Evolutionary conservation across 495 filamentous ascomycete genomes (phyloP).

Genomic region (Penicillium waksmanii): DNA sequence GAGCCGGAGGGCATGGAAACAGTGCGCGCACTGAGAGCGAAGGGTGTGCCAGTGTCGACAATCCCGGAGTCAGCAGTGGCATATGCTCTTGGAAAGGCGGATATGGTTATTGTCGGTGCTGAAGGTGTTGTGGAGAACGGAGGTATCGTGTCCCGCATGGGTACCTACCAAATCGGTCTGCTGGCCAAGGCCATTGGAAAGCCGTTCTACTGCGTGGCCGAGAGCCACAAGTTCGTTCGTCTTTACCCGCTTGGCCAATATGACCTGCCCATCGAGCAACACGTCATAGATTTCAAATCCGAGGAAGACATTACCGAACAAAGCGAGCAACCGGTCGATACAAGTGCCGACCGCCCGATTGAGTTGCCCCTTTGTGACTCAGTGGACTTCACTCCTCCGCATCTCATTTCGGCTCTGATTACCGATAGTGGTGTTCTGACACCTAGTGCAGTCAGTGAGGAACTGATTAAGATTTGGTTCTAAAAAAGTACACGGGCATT

Average conservation of each 20-base stretch:
- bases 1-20: constrained; percentile 62
- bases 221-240: constrained; percentile 93
- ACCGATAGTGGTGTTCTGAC: constrained; percentile 77
- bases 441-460: constrained; percentile 76
- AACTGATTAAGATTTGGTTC: constrained; percentile 79
- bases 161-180: constrained; percentile 87
- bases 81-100: constrained; percentile 79
- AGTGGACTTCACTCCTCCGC: constrained; percentile 88
- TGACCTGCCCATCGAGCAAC: constrained; percentile 75
- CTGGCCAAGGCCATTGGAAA: constrained; percentile 77
- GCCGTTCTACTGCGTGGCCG: constrained; percentile 88
- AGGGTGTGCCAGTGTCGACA: constrained; percentile 80
- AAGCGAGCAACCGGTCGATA: constrained; percentile 30
- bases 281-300: constrained; percentile 70
- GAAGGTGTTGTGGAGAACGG: constrained; percentile 95
- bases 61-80: constrained; percentile 82
- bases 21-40: constrained; percentile 68
- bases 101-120: constrained; percentile 87
- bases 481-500: constrained; percentile 37
- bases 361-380: constrained; percentile 48
- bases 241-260: constrained; percentile 79
- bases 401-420: constrained; percentile 78
- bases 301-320: constrained; percentile 53
- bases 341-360: constrained; percentile 31
- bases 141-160: constrained; percentile 85